Conservation (phyloP, 163 green algal genomes). For the Botryococcus braunii region DNA sequence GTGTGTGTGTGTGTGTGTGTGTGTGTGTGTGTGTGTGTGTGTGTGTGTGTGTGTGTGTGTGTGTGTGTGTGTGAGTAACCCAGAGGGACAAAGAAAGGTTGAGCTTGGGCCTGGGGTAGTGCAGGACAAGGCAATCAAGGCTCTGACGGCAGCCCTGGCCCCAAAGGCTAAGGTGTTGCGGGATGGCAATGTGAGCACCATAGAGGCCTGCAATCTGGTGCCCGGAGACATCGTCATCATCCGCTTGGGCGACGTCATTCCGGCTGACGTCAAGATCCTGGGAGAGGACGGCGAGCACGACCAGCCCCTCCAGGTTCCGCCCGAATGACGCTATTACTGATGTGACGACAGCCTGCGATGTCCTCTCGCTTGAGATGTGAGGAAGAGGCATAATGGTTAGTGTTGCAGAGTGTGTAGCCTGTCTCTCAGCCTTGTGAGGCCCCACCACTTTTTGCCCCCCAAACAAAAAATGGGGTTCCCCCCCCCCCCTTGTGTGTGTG, state of each 20-base stretch:
- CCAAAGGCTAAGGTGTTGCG: conserved; percentile 51
- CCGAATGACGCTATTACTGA: background rate
- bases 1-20: no score
- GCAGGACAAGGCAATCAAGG: conserved; percentile 81
- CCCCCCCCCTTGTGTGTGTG: no score
- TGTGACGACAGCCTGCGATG: background rate
- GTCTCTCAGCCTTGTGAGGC: background rate
- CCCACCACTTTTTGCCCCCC: background rate
- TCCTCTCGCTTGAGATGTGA: background rate
- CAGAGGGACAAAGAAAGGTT: no score
- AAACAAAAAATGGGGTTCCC: no score
- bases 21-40: no score
- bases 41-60: no score
- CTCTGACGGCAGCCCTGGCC: conserved; percentile 51
- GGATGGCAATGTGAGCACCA: conserved; percentile 41
- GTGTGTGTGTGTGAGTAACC: no score
- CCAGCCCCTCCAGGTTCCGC: conserved; percentile 30
- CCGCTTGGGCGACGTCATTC: conserved; percentile 66
- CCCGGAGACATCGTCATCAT: conserved; percentile 67
- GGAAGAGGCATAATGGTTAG: no score
- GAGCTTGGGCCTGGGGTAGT: no score
- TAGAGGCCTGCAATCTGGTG: conserved; percentile 56
- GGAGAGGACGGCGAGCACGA: conserved; percentile 41
- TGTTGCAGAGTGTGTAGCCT: background rate
- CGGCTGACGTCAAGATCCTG: conserved; percentile 78